phyloP scores from a whole-genome alignment of 768 basidiomycete species.

The Aureoboletus auriporus region DNA sequence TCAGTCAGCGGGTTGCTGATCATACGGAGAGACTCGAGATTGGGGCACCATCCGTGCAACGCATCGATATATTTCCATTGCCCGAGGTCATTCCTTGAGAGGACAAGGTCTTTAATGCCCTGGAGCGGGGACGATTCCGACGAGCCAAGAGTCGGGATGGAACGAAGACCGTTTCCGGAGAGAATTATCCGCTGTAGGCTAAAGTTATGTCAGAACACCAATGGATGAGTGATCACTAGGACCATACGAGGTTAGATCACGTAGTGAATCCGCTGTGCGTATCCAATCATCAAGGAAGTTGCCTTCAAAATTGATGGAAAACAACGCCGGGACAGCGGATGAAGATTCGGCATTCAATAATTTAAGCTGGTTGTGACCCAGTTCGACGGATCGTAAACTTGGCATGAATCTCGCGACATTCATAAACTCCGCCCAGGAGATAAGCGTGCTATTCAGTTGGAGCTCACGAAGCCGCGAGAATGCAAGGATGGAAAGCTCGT shows the following conservation, averaged over 20 bases:
- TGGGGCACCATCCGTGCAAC: constrained; percentile 65
- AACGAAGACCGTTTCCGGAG: constrained; percentile 54
- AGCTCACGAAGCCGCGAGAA: constrained; percentile 59
- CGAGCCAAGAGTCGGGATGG: constrained; percentile 37
- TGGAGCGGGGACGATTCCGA: constrained; percentile 23
- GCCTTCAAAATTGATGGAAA: constrained; percentile 64
- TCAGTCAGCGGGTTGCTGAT: constrained; percentile 61
- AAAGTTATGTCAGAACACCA: constrained; percentile 7
- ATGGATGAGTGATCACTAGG: background rate
- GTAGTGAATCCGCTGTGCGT: constrained; percentile 42
- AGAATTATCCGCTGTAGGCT: constrained; percentile 64
- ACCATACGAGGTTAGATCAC: constrained; percentile 42
- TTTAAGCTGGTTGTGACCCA: constrained; percentile 64
- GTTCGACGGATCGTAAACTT: constrained; percentile 51
- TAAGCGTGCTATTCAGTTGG: constrained; percentile 69
- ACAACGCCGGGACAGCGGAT: constrained; percentile 30
- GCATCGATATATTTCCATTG: constrained; percentile 65
- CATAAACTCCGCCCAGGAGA: constrained; percentile 67
- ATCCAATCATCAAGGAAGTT: constrained; percentile 61
- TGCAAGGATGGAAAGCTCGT: constrained; percentile 32
- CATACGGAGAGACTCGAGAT: constrained; percentile 56
- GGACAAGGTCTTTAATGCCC: constrained; percentile 52
- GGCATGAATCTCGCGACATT: constrained; percentile 51
- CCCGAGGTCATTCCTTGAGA: constrained; percentile 57
- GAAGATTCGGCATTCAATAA: constrained; percentile 23